Percentiles rank a stretch among this genome's conserved stretches.
Evolutionary conservation across 352 stramenopile genomes (phyloP).

Genomic region (Thalassiosira livingstoniorum): DNA sequence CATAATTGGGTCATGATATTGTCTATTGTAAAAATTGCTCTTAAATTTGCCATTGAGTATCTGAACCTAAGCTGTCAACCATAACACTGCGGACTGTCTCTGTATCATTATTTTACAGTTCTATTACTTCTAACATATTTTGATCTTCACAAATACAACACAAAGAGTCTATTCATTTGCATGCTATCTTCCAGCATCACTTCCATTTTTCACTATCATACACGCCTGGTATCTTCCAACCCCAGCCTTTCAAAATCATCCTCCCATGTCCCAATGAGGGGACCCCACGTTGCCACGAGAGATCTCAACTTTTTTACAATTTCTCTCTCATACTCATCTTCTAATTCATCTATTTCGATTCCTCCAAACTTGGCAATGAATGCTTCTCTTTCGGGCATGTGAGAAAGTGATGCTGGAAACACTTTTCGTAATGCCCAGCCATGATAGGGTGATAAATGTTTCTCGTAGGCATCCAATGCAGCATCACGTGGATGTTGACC

Average conservation of each 20-base stretch:
- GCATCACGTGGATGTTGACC: constrained; percentile 36
- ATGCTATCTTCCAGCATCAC: too few relatives aligned
- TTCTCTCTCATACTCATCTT: constrained; percentile 38
- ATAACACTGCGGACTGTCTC: too few relatives aligned
- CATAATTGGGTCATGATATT: too few relatives aligned
- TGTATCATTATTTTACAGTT: too few relatives aligned
- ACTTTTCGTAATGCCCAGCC: constrained; percentile 59
- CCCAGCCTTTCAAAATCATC: constrained; percentile 52
- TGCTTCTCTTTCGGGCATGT: constrained; percentile 34
- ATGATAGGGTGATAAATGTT: constrained; percentile 47
- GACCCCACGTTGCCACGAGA: constrained; percentile 46
- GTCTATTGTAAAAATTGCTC: too few relatives aligned
- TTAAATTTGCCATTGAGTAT: too few relatives aligned
- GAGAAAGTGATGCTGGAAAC: constrained; percentile 51
- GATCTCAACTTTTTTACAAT: constrained; percentile 55
- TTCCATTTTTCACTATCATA: too few relatives aligned
- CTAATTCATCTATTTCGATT: constrained; percentile 47
- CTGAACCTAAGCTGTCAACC: too few relatives aligned
- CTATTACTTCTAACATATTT: too few relatives aligned
- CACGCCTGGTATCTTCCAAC: constrained; percentile 58
- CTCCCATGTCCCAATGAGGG: constrained; percentile 56
- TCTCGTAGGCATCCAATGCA: constrained; percentile 42
- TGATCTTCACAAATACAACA: too few relatives aligned
- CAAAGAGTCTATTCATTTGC: too few relatives aligned
- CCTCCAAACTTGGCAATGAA: constrained; percentile 64